These are phyloP conservation scores for Larix sibirica DNA, from an alignment of 83 land plant genomes.

Conservation along the genomic window DNA sequence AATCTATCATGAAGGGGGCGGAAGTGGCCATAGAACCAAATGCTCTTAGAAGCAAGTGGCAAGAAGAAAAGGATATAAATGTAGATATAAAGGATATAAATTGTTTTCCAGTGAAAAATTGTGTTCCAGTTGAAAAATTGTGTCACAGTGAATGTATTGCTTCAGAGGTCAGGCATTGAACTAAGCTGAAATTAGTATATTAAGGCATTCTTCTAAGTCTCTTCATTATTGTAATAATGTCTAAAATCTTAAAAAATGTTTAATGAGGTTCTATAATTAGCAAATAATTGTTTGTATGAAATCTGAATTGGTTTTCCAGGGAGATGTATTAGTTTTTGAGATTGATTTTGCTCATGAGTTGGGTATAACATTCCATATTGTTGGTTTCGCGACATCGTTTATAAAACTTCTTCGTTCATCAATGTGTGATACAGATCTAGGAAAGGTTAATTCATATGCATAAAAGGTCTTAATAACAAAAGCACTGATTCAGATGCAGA, in stretches of 20 bases:
- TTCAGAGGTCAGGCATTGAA: constrained; percentile 57
- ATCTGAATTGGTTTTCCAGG: constrained; percentile 46
- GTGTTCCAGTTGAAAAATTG: constrained; percentile 70
- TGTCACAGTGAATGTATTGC: constrained; percentile 33
- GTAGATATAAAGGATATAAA: no score
- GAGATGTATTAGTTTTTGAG: constrained; percentile 61
- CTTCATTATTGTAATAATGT: background rate
- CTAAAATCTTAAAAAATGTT: background rate
- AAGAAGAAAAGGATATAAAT: no score
- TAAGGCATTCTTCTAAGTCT: background rate
- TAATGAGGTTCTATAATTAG: background rate
- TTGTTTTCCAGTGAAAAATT: no score
- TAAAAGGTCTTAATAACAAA: constrained; percentile 44
- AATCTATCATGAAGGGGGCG: no score
- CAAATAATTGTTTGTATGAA: background rate
- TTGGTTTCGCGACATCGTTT: constrained; percentile 40
- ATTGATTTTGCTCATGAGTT: constrained; percentile 86
- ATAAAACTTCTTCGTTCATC: constrained; percentile 63
- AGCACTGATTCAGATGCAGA: constrained; percentile 37
- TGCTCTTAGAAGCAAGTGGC: no score
- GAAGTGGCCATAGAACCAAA: no score
- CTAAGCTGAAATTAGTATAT: background rate
- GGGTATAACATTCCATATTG: constrained; percentile 40
- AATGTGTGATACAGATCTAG: constrained; percentile 30
- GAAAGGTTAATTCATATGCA: constrained; percentile 37